Conservation (phyloP, 495 filamentous ascomycete species). For the Penicillium ochrochloron region DNA sequence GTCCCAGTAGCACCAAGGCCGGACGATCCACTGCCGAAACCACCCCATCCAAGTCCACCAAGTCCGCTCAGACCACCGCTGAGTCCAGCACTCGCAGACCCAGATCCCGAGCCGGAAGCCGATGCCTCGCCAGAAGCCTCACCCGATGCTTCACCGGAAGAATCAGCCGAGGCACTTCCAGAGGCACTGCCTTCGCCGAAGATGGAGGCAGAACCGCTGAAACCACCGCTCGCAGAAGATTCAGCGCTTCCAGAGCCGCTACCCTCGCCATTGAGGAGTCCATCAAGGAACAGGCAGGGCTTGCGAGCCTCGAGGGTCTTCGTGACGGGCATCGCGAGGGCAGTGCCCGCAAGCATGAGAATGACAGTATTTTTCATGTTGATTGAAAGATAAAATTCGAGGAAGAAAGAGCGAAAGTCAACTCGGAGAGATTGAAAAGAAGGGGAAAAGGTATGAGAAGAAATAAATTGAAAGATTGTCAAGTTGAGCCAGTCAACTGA, state of each 20-base stretch:
- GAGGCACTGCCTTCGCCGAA: background rate
- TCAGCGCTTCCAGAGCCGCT: conserved; percentile 5
- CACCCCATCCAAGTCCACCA: background rate
- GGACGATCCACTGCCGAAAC: conserved; percentile 10
- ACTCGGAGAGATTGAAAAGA: background rate
- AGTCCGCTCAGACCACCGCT: conserved; percentile 3
- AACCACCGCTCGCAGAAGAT: conserved; percentile 7
- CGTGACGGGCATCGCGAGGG: conserved; percentile 23
- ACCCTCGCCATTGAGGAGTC: background rate
- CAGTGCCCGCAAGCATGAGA: conserved; percentile 24
- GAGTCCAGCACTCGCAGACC: conserved; percentile 4
- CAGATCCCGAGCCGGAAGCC: conserved; percentile 6
- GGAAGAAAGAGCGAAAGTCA: conserved; percentile 1
- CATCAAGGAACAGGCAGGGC: conserved; percentile 20
- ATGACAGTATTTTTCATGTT: conserved; percentile 25
- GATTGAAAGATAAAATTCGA: conserved; percentile 17
- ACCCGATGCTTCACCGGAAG: conserved; percentile 10
- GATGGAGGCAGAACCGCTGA: conserved; percentile 8
- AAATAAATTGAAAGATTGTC: conserved; percentile 15
- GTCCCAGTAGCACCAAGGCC: background rate
- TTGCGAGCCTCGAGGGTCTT: conserved; percentile 24
- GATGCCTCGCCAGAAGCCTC: conserved; percentile 8
- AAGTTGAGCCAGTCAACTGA: conserved; percentile 27
- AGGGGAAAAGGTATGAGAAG: background rate
- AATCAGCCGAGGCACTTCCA: conserved; percentile 8